Evolutionary conservation across 2,329 filamentous ascomycete species (phyloP).

Genomic region (Coniochaeta hoffmannii): DNA sequence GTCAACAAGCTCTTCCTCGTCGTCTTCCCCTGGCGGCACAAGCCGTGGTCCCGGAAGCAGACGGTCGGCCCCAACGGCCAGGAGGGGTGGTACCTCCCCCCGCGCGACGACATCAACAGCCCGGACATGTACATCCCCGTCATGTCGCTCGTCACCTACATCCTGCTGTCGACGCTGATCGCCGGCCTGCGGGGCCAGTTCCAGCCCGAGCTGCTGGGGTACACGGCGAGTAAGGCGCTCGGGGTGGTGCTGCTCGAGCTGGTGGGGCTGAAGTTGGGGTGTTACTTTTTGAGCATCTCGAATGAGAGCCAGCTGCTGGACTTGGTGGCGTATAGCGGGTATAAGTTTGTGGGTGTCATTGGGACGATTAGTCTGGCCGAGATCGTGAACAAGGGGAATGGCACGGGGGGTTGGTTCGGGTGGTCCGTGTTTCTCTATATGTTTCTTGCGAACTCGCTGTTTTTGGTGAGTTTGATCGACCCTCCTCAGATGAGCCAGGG

Average conservation of each 20-base stretch:
- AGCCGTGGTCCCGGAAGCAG: constrained; percentile 93
- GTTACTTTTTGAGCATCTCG: constrained; percentile 88
- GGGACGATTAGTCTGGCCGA: constrained; percentile 76
- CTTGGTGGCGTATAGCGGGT: constrained; percentile 90
- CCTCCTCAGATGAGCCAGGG: background rate
- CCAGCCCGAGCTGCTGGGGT: constrained; percentile 86
- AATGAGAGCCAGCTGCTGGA: constrained; percentile 92
- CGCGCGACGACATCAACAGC: constrained; percentile 91
- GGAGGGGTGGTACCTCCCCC: constrained; percentile 77
- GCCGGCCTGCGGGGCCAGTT: constrained; percentile 87
- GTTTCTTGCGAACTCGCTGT: constrained; percentile 90
- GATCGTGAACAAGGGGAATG: constrained; percentile 67
- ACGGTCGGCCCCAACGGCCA: constrained; percentile 61
- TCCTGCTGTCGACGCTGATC: constrained; percentile 83
- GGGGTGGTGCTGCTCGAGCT: constrained; percentile 84
- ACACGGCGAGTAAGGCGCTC: constrained; percentile 78
- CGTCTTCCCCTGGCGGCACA: constrained; percentile 95
- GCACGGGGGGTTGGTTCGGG: constrained; percentile 80
- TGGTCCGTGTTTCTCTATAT: constrained; percentile 89
- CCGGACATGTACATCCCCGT: constrained; percentile 97
- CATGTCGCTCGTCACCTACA: constrained; percentile 97
- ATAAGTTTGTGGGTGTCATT: constrained; percentile 98
- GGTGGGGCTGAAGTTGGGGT: constrained; percentile 80
- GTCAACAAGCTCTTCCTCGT: constrained; percentile 88
- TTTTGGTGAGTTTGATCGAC: constrained; percentile 64